Percentiles rank a stretch among this genome's conserved stretches.
These are phyloP conservation scores for Aristolochia contorta DNA, from an alignment of 164 flowering plant genomes.

Conservation along the genomic window DNA sequence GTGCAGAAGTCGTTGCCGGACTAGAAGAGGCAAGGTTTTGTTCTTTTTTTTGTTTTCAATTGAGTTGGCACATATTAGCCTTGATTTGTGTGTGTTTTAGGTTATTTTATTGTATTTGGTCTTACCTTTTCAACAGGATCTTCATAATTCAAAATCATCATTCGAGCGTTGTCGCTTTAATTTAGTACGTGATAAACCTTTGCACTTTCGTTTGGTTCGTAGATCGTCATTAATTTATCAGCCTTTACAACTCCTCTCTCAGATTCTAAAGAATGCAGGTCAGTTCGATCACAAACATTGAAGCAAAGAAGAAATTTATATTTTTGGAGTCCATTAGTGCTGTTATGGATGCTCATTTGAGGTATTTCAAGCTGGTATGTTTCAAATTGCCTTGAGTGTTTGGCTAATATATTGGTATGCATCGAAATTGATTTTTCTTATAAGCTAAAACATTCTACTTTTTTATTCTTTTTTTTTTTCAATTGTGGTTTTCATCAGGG, in stretches of 20 bases:
- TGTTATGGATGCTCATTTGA: conserved; percentile 89
- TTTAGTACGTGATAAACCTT: conserved; percentile 49
- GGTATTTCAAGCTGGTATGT: conserved; percentile 79
- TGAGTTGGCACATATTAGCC: neutral
- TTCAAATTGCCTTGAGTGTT: neutral
- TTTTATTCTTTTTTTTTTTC: neutral
- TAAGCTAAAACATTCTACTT: neutral
- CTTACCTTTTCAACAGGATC: conserved; percentile 40
- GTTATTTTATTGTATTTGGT: neutral
- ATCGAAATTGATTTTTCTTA: neutral
- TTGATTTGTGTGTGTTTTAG: neutral
- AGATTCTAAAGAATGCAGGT: conserved; percentile 68
- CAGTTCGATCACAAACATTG: conserved; percentile 62
- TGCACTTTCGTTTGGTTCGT: conserved; percentile 2
- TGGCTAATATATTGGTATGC: no score
- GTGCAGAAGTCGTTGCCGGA: conserved; percentile 69
- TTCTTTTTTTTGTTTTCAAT: neutral
- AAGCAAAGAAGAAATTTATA: conserved; percentile 84
- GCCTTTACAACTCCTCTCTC: conserved; percentile 12
- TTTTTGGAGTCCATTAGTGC: conserved; percentile 90
- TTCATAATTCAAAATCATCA: conserved; percentile 85
- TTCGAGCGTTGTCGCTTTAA: conserved; percentile 93
- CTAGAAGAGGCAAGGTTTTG: conserved; percentile 66
- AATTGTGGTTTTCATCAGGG: conserved; percentile 36
- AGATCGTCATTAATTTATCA: neutral